Conservation (phyloP, 2,329 filamentous ascomycete species). For the Colletotrichum coccodes region DNA sequence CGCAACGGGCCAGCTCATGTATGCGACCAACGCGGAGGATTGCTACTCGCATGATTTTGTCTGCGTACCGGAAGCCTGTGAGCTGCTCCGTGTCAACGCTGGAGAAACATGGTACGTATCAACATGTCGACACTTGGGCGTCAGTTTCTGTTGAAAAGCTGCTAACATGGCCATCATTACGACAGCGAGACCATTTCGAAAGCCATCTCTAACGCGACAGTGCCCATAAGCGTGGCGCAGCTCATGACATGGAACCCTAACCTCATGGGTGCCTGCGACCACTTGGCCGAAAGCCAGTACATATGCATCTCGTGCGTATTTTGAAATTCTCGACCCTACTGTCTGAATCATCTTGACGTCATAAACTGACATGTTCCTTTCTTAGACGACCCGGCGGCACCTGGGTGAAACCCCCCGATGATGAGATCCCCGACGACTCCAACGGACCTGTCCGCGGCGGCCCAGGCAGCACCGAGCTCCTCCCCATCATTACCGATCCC, state of each 20-base stretch:
- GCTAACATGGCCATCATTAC: not conserved
- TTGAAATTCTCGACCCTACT: no score
- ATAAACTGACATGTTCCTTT: not conserved
- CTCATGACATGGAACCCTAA: constrained; percentile 25
- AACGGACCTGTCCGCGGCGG: constrained; percentile 27
- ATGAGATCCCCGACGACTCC: constrained; percentile 17
- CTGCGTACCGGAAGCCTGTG: constrained; percentile 3
- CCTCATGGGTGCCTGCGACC: constrained; percentile 24
- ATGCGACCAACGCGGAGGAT: not conserved
- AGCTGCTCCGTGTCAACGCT: constrained; percentile 1
- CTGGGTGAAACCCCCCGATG: constrained; percentile 9
- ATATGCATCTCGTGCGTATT: constrained; percentile 7
- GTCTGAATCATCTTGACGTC: no score
- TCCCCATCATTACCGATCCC: constrained; percentile 13
- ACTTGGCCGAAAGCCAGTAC: constrained; percentile 13
- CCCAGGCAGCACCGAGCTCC: constrained; percentile 19
- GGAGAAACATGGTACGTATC: constrained; percentile 8
- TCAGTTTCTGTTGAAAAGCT: no score
- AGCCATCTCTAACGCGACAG: constrained; percentile 5
- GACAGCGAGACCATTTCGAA: not conserved
- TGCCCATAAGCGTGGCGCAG: constrained; percentile 2
- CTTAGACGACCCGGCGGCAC: constrained; percentile 10
- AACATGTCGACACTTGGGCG: not conserved
- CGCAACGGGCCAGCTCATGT: constrained; percentile 6
- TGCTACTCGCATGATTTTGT: not conserved